Base-by-base conservation (phyloP, 768 basidiomycete genomes). In the Amyloporia xantha region DNA sequence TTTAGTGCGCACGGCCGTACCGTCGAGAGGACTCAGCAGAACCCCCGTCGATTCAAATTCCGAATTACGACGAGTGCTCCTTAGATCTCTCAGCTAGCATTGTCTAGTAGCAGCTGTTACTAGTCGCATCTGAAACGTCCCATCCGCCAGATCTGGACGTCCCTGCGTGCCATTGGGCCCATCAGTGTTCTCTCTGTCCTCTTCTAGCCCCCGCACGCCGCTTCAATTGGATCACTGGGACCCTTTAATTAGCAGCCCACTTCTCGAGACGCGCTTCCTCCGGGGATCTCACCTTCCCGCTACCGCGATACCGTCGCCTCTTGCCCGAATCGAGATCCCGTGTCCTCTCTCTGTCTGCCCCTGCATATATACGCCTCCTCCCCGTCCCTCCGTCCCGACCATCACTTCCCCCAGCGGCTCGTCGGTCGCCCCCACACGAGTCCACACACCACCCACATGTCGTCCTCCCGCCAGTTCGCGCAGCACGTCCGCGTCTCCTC, bases 401-500 rank as follows among this genome's bases (percentile, higher is more conserved):
- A 37, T 47, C 56, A 47, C 48, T 28, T 23, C 47, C 17, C 40
- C 33, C 51, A 43, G 30, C 19, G 46, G 39, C 38, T 41, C 41
- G 43, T 13, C 45, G 46, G 27, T 26, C 56, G 27, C 35, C 44
- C 27, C 39, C 42, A 52, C 20, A 47, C 39, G 49, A 44, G 50
- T 41, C 54, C 43, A 24, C 49, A 38, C 52, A 39, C 41, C 47
- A 37, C 44, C 36, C 20, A 44, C 44, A 26, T 49, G 48, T 48
- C 53, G 47, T 52, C 50, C 50, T 52, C 51, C 55, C 53, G 51
- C 28, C 38, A 42, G 39, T 51, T 54, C 46, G 51, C 54, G 11
- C 55, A 62, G 44, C 59, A 62, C 54, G 57, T 62, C 55, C 57
- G 55, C 50, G 55, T 62, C 50, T 62, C 61, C 52, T 62, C 61